Conservation (phyloP, 202 grass and related monocot genomes). For the Digitaria exilis region DNA sequence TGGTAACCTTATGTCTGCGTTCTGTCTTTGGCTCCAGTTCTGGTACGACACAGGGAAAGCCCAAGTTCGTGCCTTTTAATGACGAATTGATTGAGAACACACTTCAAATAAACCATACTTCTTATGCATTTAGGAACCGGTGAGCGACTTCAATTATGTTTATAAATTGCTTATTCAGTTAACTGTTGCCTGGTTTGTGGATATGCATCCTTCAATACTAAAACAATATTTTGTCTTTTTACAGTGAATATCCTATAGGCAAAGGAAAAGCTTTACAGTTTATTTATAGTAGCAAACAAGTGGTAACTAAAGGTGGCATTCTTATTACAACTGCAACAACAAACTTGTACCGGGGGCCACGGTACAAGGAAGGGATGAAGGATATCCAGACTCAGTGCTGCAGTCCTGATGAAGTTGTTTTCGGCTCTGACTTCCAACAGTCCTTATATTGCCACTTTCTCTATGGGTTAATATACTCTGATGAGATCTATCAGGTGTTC, state of each 20-base stretch:
- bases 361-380: constrained; percentile 74
- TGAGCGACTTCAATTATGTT: constrained; percentile 21
- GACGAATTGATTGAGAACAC: constrained; percentile 89
- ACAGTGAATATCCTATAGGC: constrained; percentile 70
- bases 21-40: constrained; percentile 60
- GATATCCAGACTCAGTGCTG: constrained; percentile 65
- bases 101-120: constrained; percentile 74
- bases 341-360: constrained; percentile 64
- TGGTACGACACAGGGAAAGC: constrained; percentile 90
- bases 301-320: constrained; percentile 70
- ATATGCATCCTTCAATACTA: not conserved
- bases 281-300: constrained; percentile 88
- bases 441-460: constrained; percentile 93
- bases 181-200: not conserved
- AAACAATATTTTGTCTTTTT: not conserved
- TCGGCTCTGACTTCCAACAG: constrained; percentile 79
- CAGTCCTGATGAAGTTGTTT: constrained; percentile 85
- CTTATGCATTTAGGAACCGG: constrained; percentile 93
- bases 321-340: constrained; percentile 81
- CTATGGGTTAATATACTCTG: constrained; percentile 75
- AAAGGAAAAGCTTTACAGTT: constrained; percentile 92
- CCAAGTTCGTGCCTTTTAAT: constrained; percentile 92
- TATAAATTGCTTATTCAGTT: not conserved
- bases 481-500: constrained; percentile 67
- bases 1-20: not conserved